Evolutionary conservation across 768 basidiomycete species (phyloP).

Genomic region (Russula vinacea): DNA sequence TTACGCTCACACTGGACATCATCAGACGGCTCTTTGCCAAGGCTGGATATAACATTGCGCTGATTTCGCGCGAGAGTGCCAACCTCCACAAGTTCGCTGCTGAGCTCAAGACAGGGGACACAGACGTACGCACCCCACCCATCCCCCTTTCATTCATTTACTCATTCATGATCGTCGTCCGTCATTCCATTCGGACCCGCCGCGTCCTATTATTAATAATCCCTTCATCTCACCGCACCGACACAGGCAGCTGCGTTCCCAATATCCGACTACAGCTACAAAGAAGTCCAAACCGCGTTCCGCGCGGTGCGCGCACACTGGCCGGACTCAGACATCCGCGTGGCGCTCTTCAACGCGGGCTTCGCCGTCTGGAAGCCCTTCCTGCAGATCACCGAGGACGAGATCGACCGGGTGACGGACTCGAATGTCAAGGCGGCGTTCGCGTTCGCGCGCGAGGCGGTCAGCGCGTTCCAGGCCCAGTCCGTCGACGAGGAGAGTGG

Average conservation of each 20-base stretch:
- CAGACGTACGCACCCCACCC: constrained; percentile 35
- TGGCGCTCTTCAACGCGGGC: constrained; percentile 42
- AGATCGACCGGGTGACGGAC: constrained; percentile 35
- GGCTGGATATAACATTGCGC: constrained; percentile 42
- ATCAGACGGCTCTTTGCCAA: constrained; percentile 41
- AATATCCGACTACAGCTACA: constrained; percentile 37
- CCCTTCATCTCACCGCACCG: not conserved
- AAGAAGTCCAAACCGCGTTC: constrained; percentile 37
- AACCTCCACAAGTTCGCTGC: constrained; percentile 37
- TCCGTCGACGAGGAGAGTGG: constrained; percentile 34
- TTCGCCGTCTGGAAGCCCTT: constrained; percentile 41
- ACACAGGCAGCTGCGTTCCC: constrained; percentile 42
- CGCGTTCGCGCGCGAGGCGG: constrained; percentile 40
- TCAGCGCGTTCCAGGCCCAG: constrained; percentile 39
- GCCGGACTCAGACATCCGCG: constrained; percentile 39
- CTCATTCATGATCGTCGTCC: not conserved
- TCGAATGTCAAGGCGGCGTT: constrained; percentile 41
- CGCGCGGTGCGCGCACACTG: constrained; percentile 37
- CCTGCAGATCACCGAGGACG: constrained; percentile 41
- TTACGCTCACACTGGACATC: not conserved
- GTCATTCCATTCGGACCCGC: not conserved
- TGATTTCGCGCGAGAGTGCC: constrained; percentile 40
- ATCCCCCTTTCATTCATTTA: not conserved
- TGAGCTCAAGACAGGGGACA: constrained; percentile 38
- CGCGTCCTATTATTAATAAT: too few relatives aligned